Percentiles rank a stretch among this genome's conserved stretches.
phyloP scores from a whole-genome alignment of 2,329 filamentous ascomycete species.

The Coniochaeta sp. region DNA sequence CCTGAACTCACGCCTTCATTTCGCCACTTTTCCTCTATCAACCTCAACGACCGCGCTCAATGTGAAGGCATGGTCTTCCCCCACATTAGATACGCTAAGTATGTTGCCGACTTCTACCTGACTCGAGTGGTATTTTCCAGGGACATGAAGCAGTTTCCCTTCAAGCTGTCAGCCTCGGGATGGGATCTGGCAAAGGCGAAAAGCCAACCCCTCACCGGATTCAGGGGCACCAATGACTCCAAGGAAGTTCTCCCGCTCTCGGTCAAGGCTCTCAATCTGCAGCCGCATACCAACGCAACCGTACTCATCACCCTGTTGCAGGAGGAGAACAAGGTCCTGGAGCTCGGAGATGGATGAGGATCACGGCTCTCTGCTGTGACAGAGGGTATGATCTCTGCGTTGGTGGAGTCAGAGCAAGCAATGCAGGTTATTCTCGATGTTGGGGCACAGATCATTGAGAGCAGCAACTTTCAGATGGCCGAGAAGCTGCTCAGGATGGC shows the following conservation, averaged over 20 bases:
- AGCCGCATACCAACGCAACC: conserved; percentile 60
- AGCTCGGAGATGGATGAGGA: conserved; percentile 21
- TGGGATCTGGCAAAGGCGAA: conserved; percentile 57
- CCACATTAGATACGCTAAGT: conserved; percentile 41
- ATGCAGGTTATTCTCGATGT: conserved; percentile 60
- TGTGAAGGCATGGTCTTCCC: conserved; percentile 46
- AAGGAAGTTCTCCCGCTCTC: conserved; percentile 47
- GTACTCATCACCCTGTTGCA: conserved; percentile 54
- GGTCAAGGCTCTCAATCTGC: conserved; percentile 51
- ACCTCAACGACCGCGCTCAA: conserved; percentile 46
- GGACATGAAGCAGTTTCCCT: conserved; percentile 55
- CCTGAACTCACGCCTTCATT: conserved; percentile 28
- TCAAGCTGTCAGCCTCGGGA: conserved; percentile 57
- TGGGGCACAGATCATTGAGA: conserved; percentile 62
- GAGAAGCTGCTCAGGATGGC: conserved; percentile 29
- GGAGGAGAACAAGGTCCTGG: conserved; percentile 35
- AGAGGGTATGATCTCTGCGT: no score
- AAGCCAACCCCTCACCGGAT: conserved; percentile 49
- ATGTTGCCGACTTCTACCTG: conserved; percentile 57
- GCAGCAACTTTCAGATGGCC: conserved; percentile 49
- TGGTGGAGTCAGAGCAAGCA: conserved; percentile 28
- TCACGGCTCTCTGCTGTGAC: conserved; percentile 34
- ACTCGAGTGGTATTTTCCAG: conserved; percentile 50
- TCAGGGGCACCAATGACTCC: conserved; percentile 65
- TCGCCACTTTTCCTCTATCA: conserved; percentile 41